Evolutionary conservation across 2,329 filamentous ascomycete species (phyloP), one percentile per base, ranked within the genome.

Genomic region (Ceratocystis diversiconidia): DNA sequence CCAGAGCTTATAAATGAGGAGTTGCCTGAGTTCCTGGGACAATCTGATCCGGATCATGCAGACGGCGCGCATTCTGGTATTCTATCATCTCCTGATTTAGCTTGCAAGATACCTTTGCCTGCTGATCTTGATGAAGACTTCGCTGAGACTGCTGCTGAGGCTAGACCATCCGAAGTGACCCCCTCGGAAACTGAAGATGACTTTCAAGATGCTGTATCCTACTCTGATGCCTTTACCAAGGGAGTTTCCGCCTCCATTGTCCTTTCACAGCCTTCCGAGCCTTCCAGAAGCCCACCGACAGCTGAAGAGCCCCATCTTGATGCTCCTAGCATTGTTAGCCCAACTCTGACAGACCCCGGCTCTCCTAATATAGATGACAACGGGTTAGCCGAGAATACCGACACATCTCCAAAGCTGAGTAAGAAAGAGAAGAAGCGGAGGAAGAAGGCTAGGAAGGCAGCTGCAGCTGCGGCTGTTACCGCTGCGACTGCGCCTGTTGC

Each of bases 361-460:
- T 59, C 55, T 36, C 55, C 28, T 4, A 5, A 19, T 59, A 15
- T n/a, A 0, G 32, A 59, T 7, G 55, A 32, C 8, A 15, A n/a
- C 6, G 25, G 19, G 17, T 36, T 59, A 8, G n/a, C 17, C 15
- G 25, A n/a, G 5, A 36, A n/a, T 36, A n/a, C 15, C 30, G 28
- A n/a, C 25, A n/a, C 15, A 8, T 59, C 55, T n/a, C 30, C 55
- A 12, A 59, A 59, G 28, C 30, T 59, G 55, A 59, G 55, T 30
- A 59, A 59, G 28, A 59, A 59, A 19, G 55, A 59, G 63, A 50
- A 57, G 46, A 12, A 63, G 17, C 17, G 61, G 19, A 30, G 43
- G 32, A 68, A 64, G 61, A 67, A 60, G 28, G 22, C 36, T 22
- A 59, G 67, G 41, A 17, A 63, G 15, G 22, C 62, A 19, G 3